Evolutionary conservation across 2,329 filamentous ascomycete species (phyloP), one percentile per base, ranked within the genome.

Genomic region (Hymenoscyphus infarciens): DNA sequence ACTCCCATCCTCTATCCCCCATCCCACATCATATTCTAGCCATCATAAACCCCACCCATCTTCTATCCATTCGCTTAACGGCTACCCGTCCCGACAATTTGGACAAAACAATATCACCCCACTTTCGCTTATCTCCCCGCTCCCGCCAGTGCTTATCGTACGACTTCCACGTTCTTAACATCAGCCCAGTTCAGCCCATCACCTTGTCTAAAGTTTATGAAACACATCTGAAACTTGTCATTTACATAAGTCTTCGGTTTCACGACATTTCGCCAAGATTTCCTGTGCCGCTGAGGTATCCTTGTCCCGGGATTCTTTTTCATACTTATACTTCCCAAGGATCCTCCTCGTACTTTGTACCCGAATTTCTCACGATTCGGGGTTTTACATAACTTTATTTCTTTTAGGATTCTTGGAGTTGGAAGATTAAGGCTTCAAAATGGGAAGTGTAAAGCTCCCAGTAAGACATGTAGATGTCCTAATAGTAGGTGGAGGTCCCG

Each of bases 401-500:
- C 5, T 27, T 31, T 8, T 5, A 31, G 29, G 1, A 10, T 19
- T 49, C 16, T 49, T 8, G 6, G 5, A 5, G 7, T 49, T 22
- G 6, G 19, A 22, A 19, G 3, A 13, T 22, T 3, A 16, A 49
- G 22, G 19, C 5, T 27, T 15, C 49, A 33, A 49, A n/a, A 53
- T 59, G 57, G 57, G 16, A 29, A 38, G 39, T 8, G 19, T 15
- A 42, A 42, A 42, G 13, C 29, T 16, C 13, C 22, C 22, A 3
- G 60, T 65, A 15, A 66, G 64, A 38, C 65, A 69, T 64, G 68
- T 72, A 13, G 70, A 75, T 65, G 77, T 79, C 8, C 70, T 79
- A 29, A 72, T 79, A 2, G 74, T 79, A 5, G 77, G 77, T 31
- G 79, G 79, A 38, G 79, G 79, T 5, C 80, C 79, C 3, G 78